phyloP scores from a whole-genome alignment of 345 rosid genomes.

The Heritiera fomes region DNA sequence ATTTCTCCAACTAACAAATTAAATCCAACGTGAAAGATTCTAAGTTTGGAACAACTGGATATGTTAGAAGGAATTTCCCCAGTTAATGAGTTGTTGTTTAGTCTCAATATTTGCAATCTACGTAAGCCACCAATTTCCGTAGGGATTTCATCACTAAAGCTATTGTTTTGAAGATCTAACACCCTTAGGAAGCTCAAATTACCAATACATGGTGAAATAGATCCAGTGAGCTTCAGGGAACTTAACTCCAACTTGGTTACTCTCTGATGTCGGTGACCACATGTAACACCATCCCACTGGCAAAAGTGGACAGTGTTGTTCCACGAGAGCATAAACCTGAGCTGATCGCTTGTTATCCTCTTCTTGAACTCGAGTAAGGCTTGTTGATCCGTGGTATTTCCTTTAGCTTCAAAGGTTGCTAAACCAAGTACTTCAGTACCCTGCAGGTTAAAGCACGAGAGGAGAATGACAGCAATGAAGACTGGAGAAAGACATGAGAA shows the following conservation, averaged over 20 bases:
- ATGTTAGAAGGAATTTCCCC: not conserved
- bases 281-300: slow-evolving; percentile 32
- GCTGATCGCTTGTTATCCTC: not conserved
- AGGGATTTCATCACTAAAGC: not conserved
- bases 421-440: not conserved
- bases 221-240: slow-evolving; percentile 16
- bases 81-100: not conserved
- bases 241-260: slow-evolving; percentile 23
- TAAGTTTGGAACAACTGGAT: not conserved
- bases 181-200: slow-evolving; percentile 18
- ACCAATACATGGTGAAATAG: not conserved
- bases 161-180: slow-evolving; percentile 21
- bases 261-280: slow-evolving; percentile 29
- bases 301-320: slow-evolving; percentile 28
- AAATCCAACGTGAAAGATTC: not conserved
- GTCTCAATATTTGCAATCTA: not conserved
- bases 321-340: slow-evolving; percentile 25
- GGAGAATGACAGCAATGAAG: not conserved
- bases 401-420: not conserved
- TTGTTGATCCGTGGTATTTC: slow-evolving; percentile 6
- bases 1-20: not conserved
- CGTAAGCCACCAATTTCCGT: not conserved
- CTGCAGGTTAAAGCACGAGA: not conserved
- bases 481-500: not conserved
- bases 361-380: slow-evolving; percentile 15